Base-by-base conservation (phyloP, 2,329 filamentous ascomycete genomes). In the Amauroascus niger region DNA sequence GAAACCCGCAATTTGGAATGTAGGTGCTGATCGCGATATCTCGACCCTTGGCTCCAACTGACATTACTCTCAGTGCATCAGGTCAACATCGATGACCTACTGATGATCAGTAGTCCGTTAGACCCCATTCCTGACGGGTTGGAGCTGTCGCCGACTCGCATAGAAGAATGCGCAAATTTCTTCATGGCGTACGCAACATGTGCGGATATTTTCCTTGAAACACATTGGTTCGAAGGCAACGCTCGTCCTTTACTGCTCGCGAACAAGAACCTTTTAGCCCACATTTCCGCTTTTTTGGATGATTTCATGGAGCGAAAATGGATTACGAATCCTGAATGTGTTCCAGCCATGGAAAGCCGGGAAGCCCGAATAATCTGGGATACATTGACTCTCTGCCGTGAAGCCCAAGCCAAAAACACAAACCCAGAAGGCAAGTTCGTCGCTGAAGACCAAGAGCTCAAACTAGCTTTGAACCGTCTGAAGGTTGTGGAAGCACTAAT, bases 121-220 rank as follows among this genome's bases (percentile, higher is more conserved):
- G 78, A 80, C 2, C 74, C 77, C 20, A 74, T 79, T 59, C 75
- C 79, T 26, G 76, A 79, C 55, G 75, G 63, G 68, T 74, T 65
- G 68, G 71, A 68, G 51, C 65, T 76, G 37, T 65, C 73, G 5
- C 66, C 69, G 26, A 65, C 69, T 6, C 69, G 69, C 55, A 74
- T 87, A 48, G 80, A 83, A 61, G 83, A 88, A 64, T 81, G 88
- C 55, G 82, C 81, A 58, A 79, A 79, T 57, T 73, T 91, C 14
- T 94, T 87, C 69, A 79, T 80, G 61, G 83, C 88, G 59, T 94
- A 93, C 67, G 85, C 83, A 3, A 79, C 79, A 1, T 85, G 82
- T 6, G 79, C 93, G 45, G 83, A 87, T 67, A 79, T 79, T 48
- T 84, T 93, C 58, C 79, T 94, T 58, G 90, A 96, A 67, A 87